Base-by-base conservation (phyloP, 768 basidiomycete species). In the Mycena metata region DNA sequence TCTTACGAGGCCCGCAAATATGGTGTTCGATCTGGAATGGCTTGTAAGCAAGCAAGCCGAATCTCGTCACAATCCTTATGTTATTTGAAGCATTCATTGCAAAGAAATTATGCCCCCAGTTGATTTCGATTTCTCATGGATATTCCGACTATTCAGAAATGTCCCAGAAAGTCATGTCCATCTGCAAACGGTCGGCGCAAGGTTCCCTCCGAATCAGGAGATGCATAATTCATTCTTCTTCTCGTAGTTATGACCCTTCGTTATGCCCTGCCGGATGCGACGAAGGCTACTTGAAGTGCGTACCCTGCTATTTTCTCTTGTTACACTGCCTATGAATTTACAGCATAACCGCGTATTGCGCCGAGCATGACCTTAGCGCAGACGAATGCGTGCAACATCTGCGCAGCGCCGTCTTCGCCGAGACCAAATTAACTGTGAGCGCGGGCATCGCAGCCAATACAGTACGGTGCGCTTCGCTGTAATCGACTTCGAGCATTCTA, bases 361-460 rank as follows among this genome's bases (percentile, higher is more conserved):
- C 81, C n/a, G 84, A 87, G 50, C 87, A 94, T 77, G 74, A 83
- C 12, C 72, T 96, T 58, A 84, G 85, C 2, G 85, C 91, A 0
- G 89, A 89, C 35, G 89, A 90, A 50, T 96, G 95, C 73, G 93
- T 97, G 15, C 79, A 86, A 58, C 85, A 92, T 69, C 92, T 99
- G 81, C 84, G 98, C 24, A 84, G 83, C 26, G 83, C 83, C 46
- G 94, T 98, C 3, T 84, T 90, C 61, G 83, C 83, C 19, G 93
- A 93, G 79, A 98, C 96, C 3, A 87, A 88, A 60, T 77, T 99
- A 56, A 99, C 98, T 3, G 95, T 94, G 59, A 96, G 94, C 72
- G 96, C 96, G 35, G 98, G 98, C 3, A 96, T 99, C 64, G 96
- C 97, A 0, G 94, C 97, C 1, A 99, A 96, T 80, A 93, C 1